Evolutionary conservation across 345 rosid genomes (phyloP), one percentile per base, ranked within the genome.

Genomic region (Rhodomyrtus tomentosa): DNA sequence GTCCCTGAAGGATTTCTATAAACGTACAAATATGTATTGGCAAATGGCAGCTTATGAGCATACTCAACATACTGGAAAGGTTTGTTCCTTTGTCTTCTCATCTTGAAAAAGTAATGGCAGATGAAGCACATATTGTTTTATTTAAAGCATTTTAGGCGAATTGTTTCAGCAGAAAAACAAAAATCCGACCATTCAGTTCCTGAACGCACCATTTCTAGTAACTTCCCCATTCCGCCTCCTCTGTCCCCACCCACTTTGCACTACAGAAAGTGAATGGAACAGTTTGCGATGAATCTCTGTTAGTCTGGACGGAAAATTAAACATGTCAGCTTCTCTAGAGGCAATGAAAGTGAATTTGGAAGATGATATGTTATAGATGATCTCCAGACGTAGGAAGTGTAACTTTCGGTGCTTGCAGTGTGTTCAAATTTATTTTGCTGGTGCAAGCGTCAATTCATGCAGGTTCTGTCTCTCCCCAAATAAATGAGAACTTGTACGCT

Each of bases 21-120:
- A 87, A 87, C 98, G 98, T 27, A 96, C 99, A 32, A 94, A 87
- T 87, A 74, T 94, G 93, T 96, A 96, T 89, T 95, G 99, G 99
- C 99, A 95, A 91, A 95, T 96, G 98, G 99, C 99, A 32, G 98
- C 99, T 55, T 95, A 96, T 80, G 99, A 96, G 86, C 99, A 96
- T 84, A 95, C 99, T 52, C 98, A 95, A 84, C 99, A 96, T 87
- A 96, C 99, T 15, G 99, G 99, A 85, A 96, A 95, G 99, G 99
- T 96, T 50, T 87, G 91, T 83, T 86, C 38, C 52, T 25, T 59
- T 51, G 10, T 25, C 76, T 68, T 27, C 42, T 83, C 56, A 54
- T 59, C 32, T 18, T 52, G 10, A 55, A 24, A 22, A 55, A 22
- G 58, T 11, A 4, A 55, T 54, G 22, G 25, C 4, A 68, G 79